phyloP scores from a whole-genome alignment of 768 basidiomycete species.

The Arthromyces matolae region DNA sequence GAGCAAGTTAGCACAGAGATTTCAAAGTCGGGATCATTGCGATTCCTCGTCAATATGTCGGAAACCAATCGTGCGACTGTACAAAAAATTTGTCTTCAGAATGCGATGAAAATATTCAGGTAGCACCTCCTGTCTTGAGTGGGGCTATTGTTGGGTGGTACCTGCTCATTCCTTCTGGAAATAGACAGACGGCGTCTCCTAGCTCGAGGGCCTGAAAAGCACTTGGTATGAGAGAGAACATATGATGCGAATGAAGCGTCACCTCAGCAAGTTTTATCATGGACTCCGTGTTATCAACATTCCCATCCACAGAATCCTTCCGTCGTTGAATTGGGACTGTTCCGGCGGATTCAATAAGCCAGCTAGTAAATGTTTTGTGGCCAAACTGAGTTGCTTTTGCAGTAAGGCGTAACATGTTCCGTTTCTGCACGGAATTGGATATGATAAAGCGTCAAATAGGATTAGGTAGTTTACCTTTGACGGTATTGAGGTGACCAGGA shows the following conservation, averaged over 20 bases:
- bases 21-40: conserved; percentile 64
- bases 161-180: conserved; percentile 84
- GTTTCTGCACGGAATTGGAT: conserved; percentile 41
- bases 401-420: conserved; percentile 78
- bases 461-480: conserved; percentile 42
- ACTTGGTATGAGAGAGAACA: background rate
- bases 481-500: conserved; percentile 74
- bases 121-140: conserved; percentile 78
- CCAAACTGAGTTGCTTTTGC: conserved; percentile 89
- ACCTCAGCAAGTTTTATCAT: conserved; percentile 73
- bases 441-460: background rate
- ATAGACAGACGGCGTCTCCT: conserved; percentile 79
- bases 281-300: conserved; percentile 60
- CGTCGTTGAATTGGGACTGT: conserved; percentile 79
- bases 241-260: conserved; percentile 7
- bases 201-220: conserved; percentile 60
- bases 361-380: conserved; percentile 77
- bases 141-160: conserved; percentile 87
- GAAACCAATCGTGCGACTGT: conserved; percentile 79
- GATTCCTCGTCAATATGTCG: conserved; percentile 69
- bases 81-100: background rate
- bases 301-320: conserved; percentile 59
- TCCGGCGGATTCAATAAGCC: conserved; percentile 87
- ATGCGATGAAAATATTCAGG: conserved; percentile 12
- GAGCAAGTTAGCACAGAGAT: conserved; percentile 74